Evolutionary conservation across 495 filamentous ascomycete species (phyloP).

Genomic region (Talaromyces stipitatus): DNA sequence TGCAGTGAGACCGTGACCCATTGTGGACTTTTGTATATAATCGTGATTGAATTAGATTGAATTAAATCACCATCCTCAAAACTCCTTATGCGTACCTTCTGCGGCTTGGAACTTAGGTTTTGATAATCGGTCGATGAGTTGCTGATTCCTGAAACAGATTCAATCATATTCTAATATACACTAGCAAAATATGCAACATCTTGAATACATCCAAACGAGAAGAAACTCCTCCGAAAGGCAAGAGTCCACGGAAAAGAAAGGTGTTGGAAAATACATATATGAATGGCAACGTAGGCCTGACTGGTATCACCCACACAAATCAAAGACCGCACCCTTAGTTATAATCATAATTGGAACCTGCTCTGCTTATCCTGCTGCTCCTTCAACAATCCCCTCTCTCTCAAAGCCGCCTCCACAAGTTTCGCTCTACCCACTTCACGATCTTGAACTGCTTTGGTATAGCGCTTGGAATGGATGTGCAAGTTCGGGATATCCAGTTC

Average conservation of each 20-base stretch:
- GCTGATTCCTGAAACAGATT: not conserved
- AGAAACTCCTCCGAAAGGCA: slow-evolving; percentile 1
- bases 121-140: too few relatives aligned
- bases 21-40: too few relatives aligned
- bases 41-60: too few relatives aligned
- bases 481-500: slow-evolving; percentile 61
- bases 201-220: not conserved
- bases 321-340: not conserved
- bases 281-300: not conserved
- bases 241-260: not conserved
- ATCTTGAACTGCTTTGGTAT: slow-evolving; percentile 63
- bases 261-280: not conserved
- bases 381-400: slow-evolving; percentile 46
- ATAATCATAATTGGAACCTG: not conserved
- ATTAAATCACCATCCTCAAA: too few relatives aligned
- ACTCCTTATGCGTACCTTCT: too few relatives aligned
- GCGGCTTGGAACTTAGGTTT: too few relatives aligned
- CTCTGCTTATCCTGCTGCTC: not conserved
- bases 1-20: too few relatives aligned
- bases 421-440: slow-evolving; percentile 76
- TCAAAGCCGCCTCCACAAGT: slow-evolving; percentile 67
- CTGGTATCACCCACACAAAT: too few relatives aligned
- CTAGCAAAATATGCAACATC: not conserved
- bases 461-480: slow-evolving; percentile 47
- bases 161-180: slow-evolving; percentile 2